Base-by-base conservation (phyloP, 208 protist genomes). In the Trypanosoma boissoni region DNA sequence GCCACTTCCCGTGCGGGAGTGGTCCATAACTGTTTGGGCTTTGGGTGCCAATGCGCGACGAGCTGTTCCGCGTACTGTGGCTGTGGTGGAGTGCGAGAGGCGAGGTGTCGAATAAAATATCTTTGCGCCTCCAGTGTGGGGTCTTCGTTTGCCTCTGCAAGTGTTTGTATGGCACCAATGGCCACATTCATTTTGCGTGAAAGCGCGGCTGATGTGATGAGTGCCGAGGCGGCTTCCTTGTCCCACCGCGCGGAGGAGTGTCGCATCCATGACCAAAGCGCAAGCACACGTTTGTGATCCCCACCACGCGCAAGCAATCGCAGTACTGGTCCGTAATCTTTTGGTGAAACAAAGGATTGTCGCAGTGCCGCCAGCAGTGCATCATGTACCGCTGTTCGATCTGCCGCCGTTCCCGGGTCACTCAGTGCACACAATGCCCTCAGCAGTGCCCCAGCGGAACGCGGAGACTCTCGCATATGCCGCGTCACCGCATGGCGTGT, bases 161-260 rank as follows among this genome's bases (percentile, higher is more conserved):
- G 56, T 10, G 52, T 52, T 57, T 89, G 80, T 58, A 91, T 78
- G 46, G 69, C 79, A 27, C 44, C 57, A n/a, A 94, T 76, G 8
- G 78, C 81, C 24, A 77, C 73, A 20, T 81, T 63, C 49, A 81
- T 58, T 36, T 71, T 60, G 20, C 56, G 28, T 8, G 74, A 67
- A 32, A 68, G 42, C 12, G 74, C 57, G n/a, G 78, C 74, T 2
- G 84, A 81, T 31, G 67, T 52, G 36, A 94, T 64, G 0, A 76
- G 78, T 0, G 78, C 71, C 0, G 84, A 92, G 18, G 56, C 79
- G 3, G 84, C 76, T 5, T 43, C 68, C 9, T 54, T 31, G 54
- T 94, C 80, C 83, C 84, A 92, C 31, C 74, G 73, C 14, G 82
- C 88, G 3, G 84, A 88, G 4, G 88, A 86, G 73, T 94, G 80